Evolutionary conservation across 768 basidiomycete species (phyloP).

Genomic region (Rubroboletus satanas): DNA sequence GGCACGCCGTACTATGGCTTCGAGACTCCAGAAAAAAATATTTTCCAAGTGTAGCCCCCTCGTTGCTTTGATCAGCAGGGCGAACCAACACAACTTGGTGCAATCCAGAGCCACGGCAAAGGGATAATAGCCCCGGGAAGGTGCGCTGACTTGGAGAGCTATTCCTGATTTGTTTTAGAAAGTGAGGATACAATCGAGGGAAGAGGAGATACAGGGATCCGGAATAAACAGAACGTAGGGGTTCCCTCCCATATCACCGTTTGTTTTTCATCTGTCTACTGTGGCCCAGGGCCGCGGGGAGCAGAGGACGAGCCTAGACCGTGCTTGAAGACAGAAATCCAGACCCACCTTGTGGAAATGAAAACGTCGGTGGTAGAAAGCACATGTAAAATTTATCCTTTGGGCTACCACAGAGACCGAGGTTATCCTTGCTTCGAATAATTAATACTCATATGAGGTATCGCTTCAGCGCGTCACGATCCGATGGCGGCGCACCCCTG

Average conservation of each 20-base stretch:
- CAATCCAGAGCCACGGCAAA: neutral
- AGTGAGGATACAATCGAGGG: neutral
- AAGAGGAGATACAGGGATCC: conserved; percentile 9
- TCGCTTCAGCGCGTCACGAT: neutral
- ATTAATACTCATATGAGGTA: neutral
- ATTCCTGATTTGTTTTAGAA: conserved; percentile 5
- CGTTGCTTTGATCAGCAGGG: conserved; percentile 2
- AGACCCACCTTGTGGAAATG: conserved; percentile 11
- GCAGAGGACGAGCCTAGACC: conserved; percentile 2
- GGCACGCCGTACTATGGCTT: neutral
- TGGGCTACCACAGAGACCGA: conserved; percentile 4
- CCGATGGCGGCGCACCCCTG: conserved; percentile 9
- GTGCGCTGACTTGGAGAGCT: conserved; percentile 1
- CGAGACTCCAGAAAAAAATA: neutral
- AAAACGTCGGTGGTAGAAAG: conserved; percentile 12
- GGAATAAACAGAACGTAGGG: conserved; percentile 1
- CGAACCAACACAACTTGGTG: neutral
- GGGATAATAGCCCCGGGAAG: neutral
- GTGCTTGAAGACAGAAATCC: conserved; percentile 5
- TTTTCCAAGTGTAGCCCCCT: neutral
- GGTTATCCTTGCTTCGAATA: conserved; percentile 4
- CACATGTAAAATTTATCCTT: conserved; percentile 4
- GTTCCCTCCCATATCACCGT: neutral
- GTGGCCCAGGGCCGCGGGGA: conserved; percentile 15
- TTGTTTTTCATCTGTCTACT: neutral